Conservation (phyloP, 176 grass and related monocot species). For the Poa pratensis region DNA sequence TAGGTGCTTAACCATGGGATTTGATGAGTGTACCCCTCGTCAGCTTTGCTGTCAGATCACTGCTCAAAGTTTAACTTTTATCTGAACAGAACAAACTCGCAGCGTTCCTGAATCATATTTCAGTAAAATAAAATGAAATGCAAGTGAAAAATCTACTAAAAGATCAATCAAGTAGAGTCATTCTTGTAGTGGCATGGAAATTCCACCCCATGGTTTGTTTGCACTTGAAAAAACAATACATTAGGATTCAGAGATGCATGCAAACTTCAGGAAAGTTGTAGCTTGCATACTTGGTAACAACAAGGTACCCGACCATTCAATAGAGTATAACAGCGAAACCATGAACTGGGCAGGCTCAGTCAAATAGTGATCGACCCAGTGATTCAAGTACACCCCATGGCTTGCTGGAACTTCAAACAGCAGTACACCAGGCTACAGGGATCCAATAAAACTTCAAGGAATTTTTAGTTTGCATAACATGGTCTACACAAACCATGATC, state of each 20-base stretch:
- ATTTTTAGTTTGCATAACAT: too few species aligned
- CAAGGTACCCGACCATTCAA: not conserved
- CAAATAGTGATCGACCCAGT: too few species aligned
- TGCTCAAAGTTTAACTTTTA: slow-evolving; percentile 11
- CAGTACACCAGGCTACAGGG: too few species aligned
- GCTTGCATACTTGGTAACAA: not conserved
- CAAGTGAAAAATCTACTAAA: not conserved
- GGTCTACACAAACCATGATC: too few species aligned
- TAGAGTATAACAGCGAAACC: not conserved
- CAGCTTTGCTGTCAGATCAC: not conserved
- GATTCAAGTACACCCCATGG: too few species aligned
- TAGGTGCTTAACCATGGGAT: too few species aligned
- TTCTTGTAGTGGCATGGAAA: not conserved
- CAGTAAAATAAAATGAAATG: not conserved
- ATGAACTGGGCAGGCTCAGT: not conserved
- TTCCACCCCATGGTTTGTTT: not conserved
- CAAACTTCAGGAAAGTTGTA: not conserved
- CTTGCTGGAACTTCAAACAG: too few species aligned
- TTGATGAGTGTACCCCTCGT: too few species aligned
- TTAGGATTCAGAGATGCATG: slow-evolving; percentile 8
- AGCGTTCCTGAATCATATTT: not conserved
- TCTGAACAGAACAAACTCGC: not conserved
- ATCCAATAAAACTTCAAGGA: too few species aligned
- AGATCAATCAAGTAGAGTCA: not conserved
- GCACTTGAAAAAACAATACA: not conserved